Conservation (phyloP, 2,329 filamentous ascomycete genomes). For the Raffaelea ambrosiae region DNA sequence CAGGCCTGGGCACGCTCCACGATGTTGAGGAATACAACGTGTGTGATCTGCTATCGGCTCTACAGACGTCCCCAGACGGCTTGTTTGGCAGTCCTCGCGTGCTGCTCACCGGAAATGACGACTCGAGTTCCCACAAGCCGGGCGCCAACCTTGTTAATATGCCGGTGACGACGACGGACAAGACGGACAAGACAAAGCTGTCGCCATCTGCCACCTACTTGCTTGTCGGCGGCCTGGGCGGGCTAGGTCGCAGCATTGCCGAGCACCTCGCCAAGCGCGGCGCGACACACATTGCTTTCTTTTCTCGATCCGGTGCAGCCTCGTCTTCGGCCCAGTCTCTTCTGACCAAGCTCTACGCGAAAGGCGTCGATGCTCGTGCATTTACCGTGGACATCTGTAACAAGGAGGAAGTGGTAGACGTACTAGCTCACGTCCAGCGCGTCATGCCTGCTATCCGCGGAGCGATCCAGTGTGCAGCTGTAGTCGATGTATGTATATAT, state of each 20-base stretch:
- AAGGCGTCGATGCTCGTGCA: slow-evolving; percentile 24
- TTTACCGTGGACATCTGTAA: slow-evolving; percentile 36
- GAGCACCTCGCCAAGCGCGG: slow-evolving; percentile 39
- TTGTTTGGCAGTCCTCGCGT: slow-evolving; percentile 1
- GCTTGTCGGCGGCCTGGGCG: slow-evolving; percentile 47
- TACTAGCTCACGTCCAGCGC: slow-evolving; percentile 13
- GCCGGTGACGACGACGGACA: background rate
- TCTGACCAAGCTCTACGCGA: slow-evolving; percentile 21
- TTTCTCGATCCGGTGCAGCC: slow-evolving; percentile 39
- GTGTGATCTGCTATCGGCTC: slow-evolving; percentile 7
- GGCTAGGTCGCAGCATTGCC: slow-evolving; percentile 45
- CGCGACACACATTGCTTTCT: slow-evolving; percentile 40
- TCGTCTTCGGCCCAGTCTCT: slow-evolving; percentile 20
- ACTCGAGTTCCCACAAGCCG: background rate
- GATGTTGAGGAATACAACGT: slow-evolving; percentile 3
- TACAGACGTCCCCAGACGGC: background rate
- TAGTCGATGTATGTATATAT: slow-evolving; percentile 20
- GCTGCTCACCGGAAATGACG: background rate
- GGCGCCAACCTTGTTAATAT: slow-evolving; percentile 1
- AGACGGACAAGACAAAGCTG: background rate
- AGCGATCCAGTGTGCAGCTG: slow-evolving; percentile 27
- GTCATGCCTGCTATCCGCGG: slow-evolving; percentile 21
- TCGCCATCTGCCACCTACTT: slow-evolving; percentile 35
- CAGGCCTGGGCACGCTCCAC: background rate
- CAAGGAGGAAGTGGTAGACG: slow-evolving; percentile 15